Evolutionary conservation across 306 rosid species (phyloP).

Genomic region (Lupinus albus): DNA sequence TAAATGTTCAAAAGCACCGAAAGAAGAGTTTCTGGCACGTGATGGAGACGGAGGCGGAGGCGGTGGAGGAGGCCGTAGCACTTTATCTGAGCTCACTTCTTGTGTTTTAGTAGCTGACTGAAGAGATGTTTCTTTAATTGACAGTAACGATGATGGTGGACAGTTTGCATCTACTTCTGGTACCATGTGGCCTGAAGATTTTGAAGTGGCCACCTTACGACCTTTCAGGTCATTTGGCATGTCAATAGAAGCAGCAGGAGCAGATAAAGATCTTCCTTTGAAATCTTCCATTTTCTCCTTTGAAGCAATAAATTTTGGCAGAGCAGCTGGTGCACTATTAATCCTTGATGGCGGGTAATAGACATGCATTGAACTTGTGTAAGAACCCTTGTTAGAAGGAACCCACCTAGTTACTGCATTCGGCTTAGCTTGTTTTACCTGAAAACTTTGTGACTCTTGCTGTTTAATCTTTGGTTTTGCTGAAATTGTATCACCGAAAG

Average conservation of each 20-base stretch:
- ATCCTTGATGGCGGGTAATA: slow-evolving; percentile 77
- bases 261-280: slow-evolving; percentile 54
- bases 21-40: slow-evolving; percentile 32
- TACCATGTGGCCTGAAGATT: slow-evolving; percentile 50
- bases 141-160: slow-evolving; percentile 43
- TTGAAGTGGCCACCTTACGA: slow-evolving; percentile 49
- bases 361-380: slow-evolving; percentile 76
- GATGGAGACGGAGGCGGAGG: slow-evolving; percentile 38
- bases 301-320: slow-evolving; percentile 45
- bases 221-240: slow-evolving; percentile 51
- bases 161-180: slow-evolving; percentile 50
- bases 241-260: slow-evolving; percentile 52
- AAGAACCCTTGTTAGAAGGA: slow-evolving; percentile 80
- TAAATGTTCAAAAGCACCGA: slow-evolving; percentile 27
- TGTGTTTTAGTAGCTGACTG: slow-evolving; percentile 36
- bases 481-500: slow-evolving; percentile 47
- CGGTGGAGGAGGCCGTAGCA: slow-evolving; percentile 31
- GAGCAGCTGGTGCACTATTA: slow-evolving; percentile 70
- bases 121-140: slow-evolving; percentile 48
- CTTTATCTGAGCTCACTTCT: slow-evolving; percentile 42
- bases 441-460: slow-evolving; percentile 63
- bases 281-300: slow-evolving; percentile 61
- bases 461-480: slow-evolving; percentile 66
- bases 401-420: slow-evolving; percentile 76
- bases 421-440: slow-evolving; percentile 72